Percentiles rank a stretch among this genome's conserved stretches.
Evolutionary conservation across 805 yeast species (phyloP).

Genomic region (Candida maesae): DNA sequence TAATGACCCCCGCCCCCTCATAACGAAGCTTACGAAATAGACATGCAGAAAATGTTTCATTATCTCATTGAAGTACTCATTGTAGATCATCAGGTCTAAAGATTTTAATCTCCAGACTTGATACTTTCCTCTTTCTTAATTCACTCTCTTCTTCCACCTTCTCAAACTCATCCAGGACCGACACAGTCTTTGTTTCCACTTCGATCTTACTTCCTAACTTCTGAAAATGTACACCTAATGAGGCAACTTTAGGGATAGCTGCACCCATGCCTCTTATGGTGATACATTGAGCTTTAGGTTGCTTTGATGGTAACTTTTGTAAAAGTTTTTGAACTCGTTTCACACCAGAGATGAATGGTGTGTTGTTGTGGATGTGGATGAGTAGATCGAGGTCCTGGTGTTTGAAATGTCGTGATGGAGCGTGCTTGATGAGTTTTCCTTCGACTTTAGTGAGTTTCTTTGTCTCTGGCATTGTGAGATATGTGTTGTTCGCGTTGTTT

Average conservation of each 20-base stretch:
- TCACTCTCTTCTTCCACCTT: constrained; percentile 30
- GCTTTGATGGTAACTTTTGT: constrained; percentile 41
- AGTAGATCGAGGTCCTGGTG: constrained; percentile 44
- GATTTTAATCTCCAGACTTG: constrained; percentile 42
- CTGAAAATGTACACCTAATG: constrained; percentile 59
- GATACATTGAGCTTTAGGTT: constrained; percentile 41
- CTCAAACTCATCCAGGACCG: constrained; percentile 68
- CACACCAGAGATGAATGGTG: constrained; percentile 72
- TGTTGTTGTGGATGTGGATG: constrained; percentile 54
- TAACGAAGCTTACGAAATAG: neutral
- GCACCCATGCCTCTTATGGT: constrained; percentile 74
- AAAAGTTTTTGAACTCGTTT: constrained; percentile 59
- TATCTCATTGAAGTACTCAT: neutral
- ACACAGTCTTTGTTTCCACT: constrained; percentile 57
- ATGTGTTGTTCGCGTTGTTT: no score
- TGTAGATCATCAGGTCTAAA: constrained; percentile 17
- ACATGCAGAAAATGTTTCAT: neutral
- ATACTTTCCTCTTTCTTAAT: constrained; percentile 34
- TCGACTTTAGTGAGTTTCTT: constrained; percentile 19
- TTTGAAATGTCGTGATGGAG: constrained; percentile 43
- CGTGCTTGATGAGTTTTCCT: constrained; percentile 48
- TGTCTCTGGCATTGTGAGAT: neutral
- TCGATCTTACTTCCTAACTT: constrained; percentile 51
- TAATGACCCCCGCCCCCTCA: no score
- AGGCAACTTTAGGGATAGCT: constrained; percentile 59